phyloP scores from a whole-genome alignment of 1,284 basidiomycete genomes.

The Mycena citricolor region DNA sequence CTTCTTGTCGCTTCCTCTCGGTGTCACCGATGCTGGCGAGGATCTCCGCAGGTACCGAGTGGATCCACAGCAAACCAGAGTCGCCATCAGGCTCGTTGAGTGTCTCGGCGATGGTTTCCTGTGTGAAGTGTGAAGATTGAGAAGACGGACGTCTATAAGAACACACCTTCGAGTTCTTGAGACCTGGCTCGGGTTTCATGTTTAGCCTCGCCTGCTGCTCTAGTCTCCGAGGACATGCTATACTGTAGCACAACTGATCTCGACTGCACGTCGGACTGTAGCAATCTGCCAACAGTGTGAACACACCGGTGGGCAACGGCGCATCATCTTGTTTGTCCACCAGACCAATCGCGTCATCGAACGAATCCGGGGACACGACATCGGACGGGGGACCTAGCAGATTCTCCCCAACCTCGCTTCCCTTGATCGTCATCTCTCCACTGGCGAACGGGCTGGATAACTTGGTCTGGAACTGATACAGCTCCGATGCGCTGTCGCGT shows the following conservation, averaged over 20 bases:
- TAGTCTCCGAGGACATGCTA: constrained; percentile 90
- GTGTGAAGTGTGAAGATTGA: neutral
- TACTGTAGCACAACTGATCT: constrained; percentile 93
- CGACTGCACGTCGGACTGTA: constrained; percentile 97
- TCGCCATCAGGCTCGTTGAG: constrained; percentile 49
- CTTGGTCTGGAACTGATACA: constrained; percentile 89
- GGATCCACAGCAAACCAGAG: constrained; percentile 94
- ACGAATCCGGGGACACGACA: constrained; percentile 18
- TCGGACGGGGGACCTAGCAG: constrained; percentile 12
- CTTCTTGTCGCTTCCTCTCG: constrained; percentile 97
- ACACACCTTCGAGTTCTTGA: constrained; percentile 64
- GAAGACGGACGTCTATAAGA: constrained; percentile 15
- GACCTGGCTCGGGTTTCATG: constrained; percentile 89
- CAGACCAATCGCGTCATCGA: constrained; percentile 7
- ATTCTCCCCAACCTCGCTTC: constrained; percentile 85
- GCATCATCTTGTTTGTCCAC: constrained; percentile 44
- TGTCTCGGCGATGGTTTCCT: constrained; percentile 19
- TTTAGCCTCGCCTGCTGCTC: constrained; percentile 93
- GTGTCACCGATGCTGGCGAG: constrained; percentile 88
- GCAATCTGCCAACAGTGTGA: constrained; percentile 95
- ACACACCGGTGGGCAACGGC: constrained; percentile 92
- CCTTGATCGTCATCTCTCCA: constrained; percentile 57
- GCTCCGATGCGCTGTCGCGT: constrained; percentile 84
- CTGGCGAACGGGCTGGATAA: constrained; percentile 77
- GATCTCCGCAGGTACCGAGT: constrained; percentile 93